Conservation (phyloP, 2,329 filamentous ascomycete species). For the Zalaria obscura region DNA sequence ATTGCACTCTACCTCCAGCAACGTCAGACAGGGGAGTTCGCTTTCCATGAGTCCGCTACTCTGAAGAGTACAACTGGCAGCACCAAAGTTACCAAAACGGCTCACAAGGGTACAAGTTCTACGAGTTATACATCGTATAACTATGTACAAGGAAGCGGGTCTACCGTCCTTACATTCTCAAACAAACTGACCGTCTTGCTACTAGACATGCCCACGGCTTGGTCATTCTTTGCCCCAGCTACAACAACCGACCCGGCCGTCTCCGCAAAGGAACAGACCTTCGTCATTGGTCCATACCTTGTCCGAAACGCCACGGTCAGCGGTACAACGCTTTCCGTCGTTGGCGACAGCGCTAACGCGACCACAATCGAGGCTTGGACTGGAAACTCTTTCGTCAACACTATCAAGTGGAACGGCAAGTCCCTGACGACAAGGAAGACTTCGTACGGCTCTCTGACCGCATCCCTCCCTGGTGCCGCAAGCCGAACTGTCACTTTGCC, state of each 20-base stretch:
- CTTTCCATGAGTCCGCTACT: slow-evolving; percentile 5
- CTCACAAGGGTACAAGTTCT: background rate
- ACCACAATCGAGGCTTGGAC: slow-evolving; percentile 25
- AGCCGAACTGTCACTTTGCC: slow-evolving; percentile 22
- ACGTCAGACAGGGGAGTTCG: slow-evolving; percentile 10
- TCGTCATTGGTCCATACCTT: slow-evolving; percentile 27
- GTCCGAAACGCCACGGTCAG: slow-evolving; percentile 23
- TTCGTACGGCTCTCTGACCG: slow-evolving; percentile 22
- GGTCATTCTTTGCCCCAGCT: slow-evolving; percentile 41
- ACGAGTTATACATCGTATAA: slow-evolving; percentile 3
- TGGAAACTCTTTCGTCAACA: slow-evolving; percentile 17
- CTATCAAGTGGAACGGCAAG: slow-evolving; percentile 25
- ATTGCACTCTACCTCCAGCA: slow-evolving; percentile 3
- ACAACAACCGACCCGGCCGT: slow-evolving; percentile 32
- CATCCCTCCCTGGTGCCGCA: slow-evolving; percentile 13
- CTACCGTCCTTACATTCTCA: slow-evolving; percentile 31
- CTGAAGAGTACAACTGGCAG: slow-evolving; percentile 3
- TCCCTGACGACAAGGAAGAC: slow-evolving; percentile 16
- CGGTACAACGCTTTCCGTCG: slow-evolving; percentile 16
- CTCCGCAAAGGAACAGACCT: slow-evolving; percentile 28
- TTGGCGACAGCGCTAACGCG: slow-evolving; percentile 22
- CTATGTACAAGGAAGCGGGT: slow-evolving; percentile 4
- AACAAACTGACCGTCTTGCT: slow-evolving; percentile 37
- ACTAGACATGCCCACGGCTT: slow-evolving; percentile 38
- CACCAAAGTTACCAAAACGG: background rate